These are phyloP conservation scores for Arctostaphylos glauca DNA, from an alignment of 148 eudicot species.

Conservation along the genomic window DNA sequence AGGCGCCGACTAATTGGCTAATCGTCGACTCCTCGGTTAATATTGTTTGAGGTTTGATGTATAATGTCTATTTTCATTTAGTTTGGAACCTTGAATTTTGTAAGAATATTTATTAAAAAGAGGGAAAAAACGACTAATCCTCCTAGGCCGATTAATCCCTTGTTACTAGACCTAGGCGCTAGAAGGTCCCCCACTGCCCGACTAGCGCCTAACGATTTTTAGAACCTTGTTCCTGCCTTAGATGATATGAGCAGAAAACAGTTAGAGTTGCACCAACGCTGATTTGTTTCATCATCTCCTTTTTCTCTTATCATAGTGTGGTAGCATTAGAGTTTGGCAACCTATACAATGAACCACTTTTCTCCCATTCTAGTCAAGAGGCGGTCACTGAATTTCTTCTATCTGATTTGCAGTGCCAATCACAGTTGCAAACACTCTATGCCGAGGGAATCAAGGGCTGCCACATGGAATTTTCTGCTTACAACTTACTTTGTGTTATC, in stretches of 20 bases:
- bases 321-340: neutral
- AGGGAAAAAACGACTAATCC: no score
- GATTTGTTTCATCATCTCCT: neutral
- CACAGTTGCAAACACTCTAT: constrained; percentile 81
- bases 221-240: constrained; percentile 1
- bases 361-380: neutral
- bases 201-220: no score
- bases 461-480: constrained; percentile 87
- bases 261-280: neutral
- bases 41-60: no score
- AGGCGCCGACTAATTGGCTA: no score
- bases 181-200: no score
- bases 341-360: neutral
- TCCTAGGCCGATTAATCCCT: no score
- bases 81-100: no score
- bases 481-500: constrained; percentile 77
- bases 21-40: no score
- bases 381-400: constrained; percentile 7
- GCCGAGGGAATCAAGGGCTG: constrained; percentile 89
- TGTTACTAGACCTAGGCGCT: no score
- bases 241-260: neutral
- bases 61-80: no score
- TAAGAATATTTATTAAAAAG: no score
- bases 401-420: constrained; percentile 73
- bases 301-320: neutral